Evolutionary conservation across 2,329 filamentous ascomycete genomes (phyloP), one percentile per base, ranked within the genome.

Genomic region (Colletotrichum navitas): DNA sequence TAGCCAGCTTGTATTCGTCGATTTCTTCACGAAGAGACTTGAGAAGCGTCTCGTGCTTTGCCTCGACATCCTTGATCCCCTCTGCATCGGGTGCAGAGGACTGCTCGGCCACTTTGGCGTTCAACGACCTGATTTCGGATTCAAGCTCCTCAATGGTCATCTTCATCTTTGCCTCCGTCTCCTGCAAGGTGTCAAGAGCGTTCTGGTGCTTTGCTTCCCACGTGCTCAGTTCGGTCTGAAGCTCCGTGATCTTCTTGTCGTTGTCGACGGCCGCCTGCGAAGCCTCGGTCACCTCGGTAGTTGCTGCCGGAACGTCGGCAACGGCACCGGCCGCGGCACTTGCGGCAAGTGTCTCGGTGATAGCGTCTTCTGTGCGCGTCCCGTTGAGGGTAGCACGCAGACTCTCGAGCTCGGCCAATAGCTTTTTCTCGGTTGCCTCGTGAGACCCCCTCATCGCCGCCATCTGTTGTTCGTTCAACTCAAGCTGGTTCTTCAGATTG

Each of bases 381-480:
- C 63, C 62, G 26, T 63, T 64, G 51, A 92, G 77, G 1, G 89
- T 85, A 29, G 85, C 80, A 65, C 90, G 92, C 39, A 98, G 85
- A 32, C 82, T 85, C 60, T 93, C 88, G 29, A 98, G 84, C 81
- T 98, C 91, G 11, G 86, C 84, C 60, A 90, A 84, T 3, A 98
- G 85, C 76, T 95, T 91, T 78, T 89, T 88, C 82, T 98, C 95
- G 36, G 93, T 90, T 18, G 85, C 82, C n/a, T 87, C 86, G 75
- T 98, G 91, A 0, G 88, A 85, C 60, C 94, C 90, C 63, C 93
- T 92, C 77, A 97, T 87, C 63, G 90, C 85, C 71, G 88, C 87
- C 73, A 98, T 91, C 78, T 95, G 91, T 75, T 89, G 92, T 81
- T 98, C 95, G 76, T 92, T 97, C 80, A 94, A 91, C 78, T 95